Percentiles rank a stretch among this genome's conserved stretches.
Evolutionary conservation across 2,329 filamentous ascomycete genomes (phyloP).

Genomic region (Bisporella sp.): DNA sequence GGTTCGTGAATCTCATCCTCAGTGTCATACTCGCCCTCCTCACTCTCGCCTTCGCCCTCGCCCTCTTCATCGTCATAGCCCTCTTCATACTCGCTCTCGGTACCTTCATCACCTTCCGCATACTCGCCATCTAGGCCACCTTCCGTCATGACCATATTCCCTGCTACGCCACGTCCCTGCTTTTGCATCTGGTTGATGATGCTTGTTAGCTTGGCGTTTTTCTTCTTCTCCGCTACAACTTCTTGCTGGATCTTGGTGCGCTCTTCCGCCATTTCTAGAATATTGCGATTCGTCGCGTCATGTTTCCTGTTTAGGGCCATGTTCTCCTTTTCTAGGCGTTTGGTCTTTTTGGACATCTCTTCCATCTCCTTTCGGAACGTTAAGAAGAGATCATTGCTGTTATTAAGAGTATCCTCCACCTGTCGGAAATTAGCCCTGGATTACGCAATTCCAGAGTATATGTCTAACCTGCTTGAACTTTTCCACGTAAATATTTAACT

Average conservation of each 20-base stretch:
- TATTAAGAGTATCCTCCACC: conserved; percentile 98
- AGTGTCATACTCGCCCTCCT: conserved; percentile 35
- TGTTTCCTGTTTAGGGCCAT: conserved; percentile 86
- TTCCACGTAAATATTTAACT: conserved; percentile 97
- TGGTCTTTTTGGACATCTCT: conserved; percentile 99
- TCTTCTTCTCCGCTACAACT: conserved; percentile 67
- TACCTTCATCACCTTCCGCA: conserved; percentile 47
- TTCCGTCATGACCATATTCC: conserved; percentile 56
- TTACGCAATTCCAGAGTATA: background rate
- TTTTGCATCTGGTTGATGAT: conserved; percentile 96
- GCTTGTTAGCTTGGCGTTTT: conserved; percentile 84
- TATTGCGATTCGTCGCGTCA: conserved; percentile 88
- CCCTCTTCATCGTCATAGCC: conserved; percentile 56
- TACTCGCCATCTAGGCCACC: conserved; percentile 48
- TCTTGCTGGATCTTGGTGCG: conserved; percentile 69
- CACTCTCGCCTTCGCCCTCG: conserved; percentile 32
- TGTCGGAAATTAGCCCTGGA: conserved; percentile 43
- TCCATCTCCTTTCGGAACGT: conserved; percentile 99
- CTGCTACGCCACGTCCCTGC: conserved; percentile 72
- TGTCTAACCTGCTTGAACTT: conserved; percentile 94
- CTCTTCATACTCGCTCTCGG: conserved; percentile 58
- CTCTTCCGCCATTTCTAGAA: conserved; percentile 95
- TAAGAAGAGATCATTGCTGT: conserved; percentile 93
- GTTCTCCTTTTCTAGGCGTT: conserved; percentile 94
- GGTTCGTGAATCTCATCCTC: conserved; percentile 27